Evolutionary conservation across 1,284 basidiomycete species (phyloP), one percentile per base, ranked within the genome.

Genomic region (Vanrija sp.): DNA sequence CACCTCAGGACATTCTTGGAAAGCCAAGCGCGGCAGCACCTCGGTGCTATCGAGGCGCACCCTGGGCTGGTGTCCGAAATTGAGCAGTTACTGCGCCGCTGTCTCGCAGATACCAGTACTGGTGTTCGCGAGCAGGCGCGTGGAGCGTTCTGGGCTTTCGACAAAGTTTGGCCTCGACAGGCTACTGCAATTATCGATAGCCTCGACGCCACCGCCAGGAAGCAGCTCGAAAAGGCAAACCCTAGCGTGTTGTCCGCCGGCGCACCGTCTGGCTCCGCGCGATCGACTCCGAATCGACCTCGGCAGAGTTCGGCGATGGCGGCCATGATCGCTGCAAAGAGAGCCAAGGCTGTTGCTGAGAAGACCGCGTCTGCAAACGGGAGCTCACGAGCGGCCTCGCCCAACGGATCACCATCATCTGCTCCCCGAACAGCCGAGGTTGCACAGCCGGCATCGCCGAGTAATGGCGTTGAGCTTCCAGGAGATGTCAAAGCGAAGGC

Each of bases 161-260:
- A 91, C 48, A 72, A 73, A 4, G 75, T 89, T 9, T 98, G 91
- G 90, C 81, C 82, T 25, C 83, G 85, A 20, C 80, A 82, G 52
- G 91, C 83, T 16, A 72, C 75, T 19, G 68, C 70, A 2, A 82
- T 98, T 51, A 66, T 93, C 51, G 82, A 84, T 36, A 69, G 78
- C 3, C 77, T 98, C 51, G 94, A 98, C 67, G 62, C 80, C 0
- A 74, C 77, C 1, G 85, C 84, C 3, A 81, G 83, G 60, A 96
- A 90, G 76, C 87, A 92, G 71, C 77, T 98, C 19, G 90, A 95
- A 67, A 93, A 87, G 72, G 84, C 80, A 0, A 87, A 87, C 64
- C 87, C 89, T 0, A 46, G 54, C 47, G n/a, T 10, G 19, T 14
- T 31, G 31, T 31, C 31, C 24, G 43, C 18, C 25, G 36, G 22